Base-by-base conservation (phyloP, 345 rosid genomes). In the Gossypium turneri region DNA sequence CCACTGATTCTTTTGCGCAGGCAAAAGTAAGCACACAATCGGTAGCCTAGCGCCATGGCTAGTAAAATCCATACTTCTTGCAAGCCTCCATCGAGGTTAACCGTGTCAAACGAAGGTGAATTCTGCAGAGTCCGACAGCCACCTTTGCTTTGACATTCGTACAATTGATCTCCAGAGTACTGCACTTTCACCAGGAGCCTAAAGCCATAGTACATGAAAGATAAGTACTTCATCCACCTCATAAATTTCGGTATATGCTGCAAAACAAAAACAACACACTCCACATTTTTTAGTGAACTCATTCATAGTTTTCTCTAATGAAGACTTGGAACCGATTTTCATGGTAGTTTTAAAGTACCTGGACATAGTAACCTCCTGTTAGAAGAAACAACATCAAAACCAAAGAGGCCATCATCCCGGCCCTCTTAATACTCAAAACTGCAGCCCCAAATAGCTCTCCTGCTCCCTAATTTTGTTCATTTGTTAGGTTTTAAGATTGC, bases 321-420 rank as follows among this genome's bases (percentile, higher is more conserved):
- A n/a, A 70, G n/a, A 48, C 4, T 27, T 9, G 58, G 16, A 83
- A 83, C 84, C 80, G 85, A 84, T 85, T 81, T 84, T 72, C 77
- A 76, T 74, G 75, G 74, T 50, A 9, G 11, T 25, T 60, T 60
- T 79, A 17, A 25, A 17, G 70, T 75, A 94, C 97, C 96, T 94
- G 98, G 48, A 93, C 96, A 73, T 95, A 91, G 84, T 93, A 93
- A n/a, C 99, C 98, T 80, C 97, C 98, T 2, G 97, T 95, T 74
- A 95, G 93, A 78, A 93, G 97, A 83, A 93, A 93, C 53, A 90
- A 57, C 98, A 93, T 93, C 57, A 95, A 82, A 17, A 93, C 76
- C 80, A 93, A 82, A 48, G 99, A 95, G 55, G 98, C 94, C 58
- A 88, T 86, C 94, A 91, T 91, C 52, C 98, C 97, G 11, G 97